phyloP scores from a whole-genome alignment of 2,329 filamentous ascomycete genomes.

The Phyllosticta citrichinensis region DNA sequence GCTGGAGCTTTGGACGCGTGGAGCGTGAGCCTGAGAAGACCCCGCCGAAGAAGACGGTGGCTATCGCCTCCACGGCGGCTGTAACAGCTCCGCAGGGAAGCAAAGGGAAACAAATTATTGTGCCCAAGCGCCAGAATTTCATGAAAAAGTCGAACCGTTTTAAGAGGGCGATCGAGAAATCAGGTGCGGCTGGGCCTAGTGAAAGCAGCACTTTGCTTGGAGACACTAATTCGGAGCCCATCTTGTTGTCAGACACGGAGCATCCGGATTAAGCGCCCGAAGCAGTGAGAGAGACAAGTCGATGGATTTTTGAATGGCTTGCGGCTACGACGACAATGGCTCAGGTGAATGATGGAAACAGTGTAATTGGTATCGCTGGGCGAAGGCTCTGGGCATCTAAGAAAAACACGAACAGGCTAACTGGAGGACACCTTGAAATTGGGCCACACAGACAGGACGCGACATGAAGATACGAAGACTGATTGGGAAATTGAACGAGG shows the following conservation, averaged over 20 bases:
- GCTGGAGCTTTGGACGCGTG: slow-evolving; percentile 3
- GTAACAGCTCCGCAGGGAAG: not conserved
- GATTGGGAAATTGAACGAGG: not conserved
- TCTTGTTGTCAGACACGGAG: not conserved
- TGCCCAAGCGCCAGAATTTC: not conserved
- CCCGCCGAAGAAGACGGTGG: slow-evolving; percentile 6
- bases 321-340: not conserved
- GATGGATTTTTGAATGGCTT: not conserved
- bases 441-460: not conserved
- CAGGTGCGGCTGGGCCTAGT: not conserved
- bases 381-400: not conserved
- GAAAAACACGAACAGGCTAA: not conserved
- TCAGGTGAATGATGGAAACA: not conserved
- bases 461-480: not conserved
- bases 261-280: not conserved
- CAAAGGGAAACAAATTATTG: not conserved
- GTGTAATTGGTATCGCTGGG: not conserved
- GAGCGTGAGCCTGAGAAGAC: slow-evolving; percentile 9
- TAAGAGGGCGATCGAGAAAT: not conserved
- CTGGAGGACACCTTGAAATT: not conserved
- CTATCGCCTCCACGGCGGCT: not conserved
- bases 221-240: not conserved
- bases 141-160: not conserved
- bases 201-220: not conserved
- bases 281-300: not conserved